These are phyloP conservation scores for Peronospora farinosa DNA, from an alignment of 352 stramenopile species.

Conservation along the genomic window DNA sequence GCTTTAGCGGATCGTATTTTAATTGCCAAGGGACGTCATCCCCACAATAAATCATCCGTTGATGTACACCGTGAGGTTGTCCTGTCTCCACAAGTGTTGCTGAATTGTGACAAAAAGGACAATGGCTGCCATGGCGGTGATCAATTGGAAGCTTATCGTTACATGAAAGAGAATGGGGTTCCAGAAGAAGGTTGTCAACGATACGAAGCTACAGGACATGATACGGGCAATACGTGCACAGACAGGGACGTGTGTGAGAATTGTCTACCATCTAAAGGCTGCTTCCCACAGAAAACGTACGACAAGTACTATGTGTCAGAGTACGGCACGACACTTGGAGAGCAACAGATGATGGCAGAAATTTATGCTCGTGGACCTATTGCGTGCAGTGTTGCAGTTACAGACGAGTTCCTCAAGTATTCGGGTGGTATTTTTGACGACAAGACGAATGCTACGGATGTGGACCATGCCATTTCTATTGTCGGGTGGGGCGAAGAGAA, in stretches of 20 bases:
- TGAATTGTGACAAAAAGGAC: constrained; percentile 87
- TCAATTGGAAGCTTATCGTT: constrained; percentile 88
- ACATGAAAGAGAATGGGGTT: constrained; percentile 87
- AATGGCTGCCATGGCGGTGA: constrained; percentile 90
- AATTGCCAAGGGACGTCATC: constrained; percentile 62
- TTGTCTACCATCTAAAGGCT: constrained; percentile 38
- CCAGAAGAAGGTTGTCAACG: constrained; percentile 93
- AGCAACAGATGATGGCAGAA: constrained; percentile 93
- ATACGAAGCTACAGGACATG: constrained; percentile 89
- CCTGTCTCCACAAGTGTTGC: constrained; percentile 75
- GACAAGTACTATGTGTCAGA: constrained; percentile 93
- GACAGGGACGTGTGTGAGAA: constrained; percentile 85
- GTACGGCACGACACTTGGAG: constrained; percentile 87
- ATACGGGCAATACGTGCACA: constrained; percentile 85
- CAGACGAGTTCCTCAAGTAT: constrained; percentile 87
- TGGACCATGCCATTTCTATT: constrained; percentile 92
- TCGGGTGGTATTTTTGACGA: constrained; percentile 90
- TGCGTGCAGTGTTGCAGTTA: constrained; percentile 90
- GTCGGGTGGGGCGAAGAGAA: constrained; percentile 89
- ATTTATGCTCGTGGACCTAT: constrained; percentile 85
- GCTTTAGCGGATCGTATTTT: constrained; percentile 81
- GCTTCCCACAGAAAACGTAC: constrained; percentile 86
- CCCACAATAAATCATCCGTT: constrained; percentile 40
- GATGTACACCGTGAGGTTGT: constrained; percentile 76
- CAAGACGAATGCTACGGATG: constrained; percentile 69